phyloP scores from a whole-genome alignment of 257 asterid genomes.

The Paraleonurus japonicus region DNA sequence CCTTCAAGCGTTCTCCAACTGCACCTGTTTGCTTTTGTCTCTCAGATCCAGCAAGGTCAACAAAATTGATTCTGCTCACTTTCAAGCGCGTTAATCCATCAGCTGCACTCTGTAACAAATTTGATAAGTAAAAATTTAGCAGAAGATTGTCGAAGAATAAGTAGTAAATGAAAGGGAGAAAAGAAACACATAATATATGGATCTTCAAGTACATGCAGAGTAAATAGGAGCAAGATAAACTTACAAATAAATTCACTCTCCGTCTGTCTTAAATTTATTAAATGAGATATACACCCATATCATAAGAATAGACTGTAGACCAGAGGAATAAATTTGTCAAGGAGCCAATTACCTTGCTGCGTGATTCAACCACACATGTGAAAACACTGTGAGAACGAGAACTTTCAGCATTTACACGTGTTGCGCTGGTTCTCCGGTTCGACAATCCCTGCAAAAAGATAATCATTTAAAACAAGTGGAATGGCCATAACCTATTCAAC shows the following conservation, averaged over 20 bases:
- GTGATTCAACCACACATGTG: slow-evolving; percentile 97
- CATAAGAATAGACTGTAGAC: background rate
- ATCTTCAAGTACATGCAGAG: background rate
- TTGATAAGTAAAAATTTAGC: slow-evolving; percentile 19
- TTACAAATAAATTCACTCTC: slow-evolving; percentile 4
- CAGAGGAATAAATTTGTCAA: background rate
- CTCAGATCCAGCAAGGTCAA: slow-evolving; percentile 99
- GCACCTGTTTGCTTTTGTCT: slow-evolving; percentile 99
- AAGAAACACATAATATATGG: background rate
- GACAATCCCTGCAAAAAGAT: slow-evolving; percentile 72
- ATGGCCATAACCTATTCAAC: slow-evolving; percentile 11
- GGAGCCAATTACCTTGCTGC: slow-evolving; percentile 68
- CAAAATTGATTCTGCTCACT: slow-evolving; percentile 90
- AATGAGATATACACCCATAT: slow-evolving; percentile 1
- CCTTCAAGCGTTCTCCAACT: slow-evolving; percentile 98
- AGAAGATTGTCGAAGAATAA: slow-evolving; percentile 18
- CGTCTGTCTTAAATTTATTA: slow-evolving; percentile 11
- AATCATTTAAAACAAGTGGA: slow-evolving; percentile 19
- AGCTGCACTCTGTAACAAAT: slow-evolving; percentile 58
- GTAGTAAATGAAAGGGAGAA: background rate
- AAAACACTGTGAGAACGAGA: slow-evolving; percentile 98
- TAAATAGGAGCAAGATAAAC: background rate
- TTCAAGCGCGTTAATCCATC: slow-evolving; percentile 86
- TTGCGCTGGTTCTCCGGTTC: slow-evolving; percentile 90
- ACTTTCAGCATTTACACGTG: slow-evolving; percentile 93